A percentile compares a stretch with the other conserved stretches of the same genome.
These are phyloP conservation scores for Sporopachydermia lactativora DNA, from an alignment of 805 yeast genomes.

Conservation along the genomic window DNA sequence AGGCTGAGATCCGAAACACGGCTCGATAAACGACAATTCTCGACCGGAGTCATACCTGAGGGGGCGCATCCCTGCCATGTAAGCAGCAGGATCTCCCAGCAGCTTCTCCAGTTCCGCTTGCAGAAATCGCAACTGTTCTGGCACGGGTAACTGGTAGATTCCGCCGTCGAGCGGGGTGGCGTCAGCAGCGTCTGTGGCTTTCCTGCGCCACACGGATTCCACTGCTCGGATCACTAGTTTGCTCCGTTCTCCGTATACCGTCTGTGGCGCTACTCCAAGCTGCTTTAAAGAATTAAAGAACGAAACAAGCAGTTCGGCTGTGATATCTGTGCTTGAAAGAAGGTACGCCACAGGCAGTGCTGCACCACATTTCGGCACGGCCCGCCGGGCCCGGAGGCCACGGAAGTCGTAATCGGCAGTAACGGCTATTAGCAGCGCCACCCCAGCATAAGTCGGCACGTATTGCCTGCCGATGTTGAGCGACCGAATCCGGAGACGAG, in stretches of 20 bases:
- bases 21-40: too few relatives aligned
- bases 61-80: neutral
- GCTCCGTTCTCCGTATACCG: neutral
- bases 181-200: neutral
- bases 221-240: conserved; percentile 1
- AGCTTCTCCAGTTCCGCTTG: neutral
- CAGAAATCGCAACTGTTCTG: neutral
- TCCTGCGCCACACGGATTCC: conserved; percentile 1
- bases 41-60: neutral
- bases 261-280: neutral
- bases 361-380: neutral
- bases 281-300: neutral
- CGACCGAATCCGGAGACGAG: too few relatives aligned
- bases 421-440: neutral
- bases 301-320: neutral
- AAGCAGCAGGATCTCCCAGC: neutral
- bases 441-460: neutral
- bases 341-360: neutral
- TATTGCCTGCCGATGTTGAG: conserved; percentile 1
- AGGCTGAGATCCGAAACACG: neutral
- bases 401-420: neutral
- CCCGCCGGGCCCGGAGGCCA: neutral
- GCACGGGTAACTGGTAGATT: neutral
- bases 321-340: neutral
- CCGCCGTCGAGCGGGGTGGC: neutral